phyloP scores from a whole-genome alignment of 345 rosid species.

The Citrus glauca region DNA sequence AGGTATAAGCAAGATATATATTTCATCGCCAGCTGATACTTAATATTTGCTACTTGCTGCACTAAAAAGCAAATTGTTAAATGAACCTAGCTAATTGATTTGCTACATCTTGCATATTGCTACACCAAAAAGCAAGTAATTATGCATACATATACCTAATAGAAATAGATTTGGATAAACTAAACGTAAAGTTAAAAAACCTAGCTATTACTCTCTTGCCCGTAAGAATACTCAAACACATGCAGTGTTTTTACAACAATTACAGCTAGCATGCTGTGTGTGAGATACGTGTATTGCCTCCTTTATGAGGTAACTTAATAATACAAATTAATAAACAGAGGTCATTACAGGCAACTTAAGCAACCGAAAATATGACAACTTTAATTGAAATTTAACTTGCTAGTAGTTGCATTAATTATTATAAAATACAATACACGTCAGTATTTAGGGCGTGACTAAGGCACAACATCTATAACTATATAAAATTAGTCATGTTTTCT shows the following conservation, averaged over 20 bases:
- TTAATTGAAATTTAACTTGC: not conserved
- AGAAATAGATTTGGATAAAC: not conserved
- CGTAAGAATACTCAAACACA: not conserved
- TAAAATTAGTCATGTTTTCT: no score
- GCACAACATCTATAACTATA: no score
- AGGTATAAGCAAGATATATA: not conserved
- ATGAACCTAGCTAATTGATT: not conserved
- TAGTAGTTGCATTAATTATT: not conserved
- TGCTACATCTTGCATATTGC: not conserved
- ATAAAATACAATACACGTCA: no score
- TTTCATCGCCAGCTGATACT: not conserved
- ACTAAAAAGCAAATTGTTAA: not conserved
- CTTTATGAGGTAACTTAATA: not conserved
- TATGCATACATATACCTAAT: not conserved
- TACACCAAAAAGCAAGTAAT: not conserved
- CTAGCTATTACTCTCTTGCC: not conserved
- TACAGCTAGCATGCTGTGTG: not conserved
- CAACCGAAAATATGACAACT: not conserved
- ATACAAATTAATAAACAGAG: not conserved
- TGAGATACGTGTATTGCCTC: not conserved
- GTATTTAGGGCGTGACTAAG: no score
- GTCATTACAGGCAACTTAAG: no score
- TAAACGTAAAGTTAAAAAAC: conserved; percentile 4
- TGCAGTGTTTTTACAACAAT: not conserved
- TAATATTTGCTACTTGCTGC: not conserved